These are phyloP conservation scores for Pleurotus tuber-regium DNA, from an alignment of 768 basidiomycete genomes.

Conservation along the genomic window DNA sequence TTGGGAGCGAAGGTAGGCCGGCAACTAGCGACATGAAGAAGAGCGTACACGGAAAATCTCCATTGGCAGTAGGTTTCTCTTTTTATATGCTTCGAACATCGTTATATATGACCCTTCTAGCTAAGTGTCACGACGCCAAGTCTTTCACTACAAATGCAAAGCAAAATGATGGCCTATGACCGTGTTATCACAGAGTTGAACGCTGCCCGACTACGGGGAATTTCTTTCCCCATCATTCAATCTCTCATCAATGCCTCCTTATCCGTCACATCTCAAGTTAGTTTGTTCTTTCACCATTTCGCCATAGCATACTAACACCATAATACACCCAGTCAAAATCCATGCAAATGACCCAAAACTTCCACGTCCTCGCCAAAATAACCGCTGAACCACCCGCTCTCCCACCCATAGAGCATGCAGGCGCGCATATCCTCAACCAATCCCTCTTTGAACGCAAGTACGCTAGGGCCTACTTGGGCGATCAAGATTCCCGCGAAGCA, in stretches of 20 bases:
- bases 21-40: slow-evolving; percentile 56
- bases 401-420: slow-evolving; percentile 74
- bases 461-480: slow-evolving; percentile 74
- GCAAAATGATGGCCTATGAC: slow-evolving; percentile 96
- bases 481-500: slow-evolving; percentile 63
- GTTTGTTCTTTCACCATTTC: slow-evolving; percentile 20
- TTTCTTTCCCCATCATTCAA: slow-evolving; percentile 75
- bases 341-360: slow-evolving; percentile 64
- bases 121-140: slow-evolving; percentile 42
- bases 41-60: slow-evolving; percentile 55
- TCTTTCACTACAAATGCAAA: slow-evolving; percentile 77
- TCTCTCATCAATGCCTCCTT: slow-evolving; percentile 66
- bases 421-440: slow-evolving; percentile 80
- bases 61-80: slow-evolving; percentile 41
- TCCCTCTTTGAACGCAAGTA: slow-evolving; percentile 80
- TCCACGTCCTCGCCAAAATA: slow-evolving; percentile 74
- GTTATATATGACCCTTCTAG: too few relatives aligned
- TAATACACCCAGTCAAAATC: slow-evolving; percentile 37
- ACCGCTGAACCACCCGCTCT: slow-evolving; percentile 73
- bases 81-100: too few relatives aligned
- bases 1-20: slow-evolving; percentile 51
- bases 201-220: slow-evolving; percentile 63
- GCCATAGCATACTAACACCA: neutral
- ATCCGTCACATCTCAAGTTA: slow-evolving; percentile 56
- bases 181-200: slow-evolving; percentile 79